These are phyloP conservation scores for Solioccasus polychromus DNA, from an alignment of 768 basidiomycete genomes.

Conservation along the genomic window DNA sequence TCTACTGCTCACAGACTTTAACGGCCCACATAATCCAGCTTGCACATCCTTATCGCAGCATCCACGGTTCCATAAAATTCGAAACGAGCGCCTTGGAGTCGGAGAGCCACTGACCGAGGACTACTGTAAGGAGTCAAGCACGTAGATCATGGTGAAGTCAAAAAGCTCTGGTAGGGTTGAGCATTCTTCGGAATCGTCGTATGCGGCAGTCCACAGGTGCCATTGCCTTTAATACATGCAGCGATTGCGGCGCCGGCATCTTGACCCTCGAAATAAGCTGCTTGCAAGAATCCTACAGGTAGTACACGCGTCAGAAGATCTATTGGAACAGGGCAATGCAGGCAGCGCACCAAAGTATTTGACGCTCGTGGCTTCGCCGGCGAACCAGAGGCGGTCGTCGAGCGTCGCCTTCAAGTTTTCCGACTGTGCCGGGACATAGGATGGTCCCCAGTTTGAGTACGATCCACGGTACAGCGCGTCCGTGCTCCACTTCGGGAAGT, in stretches of 20 bases:
- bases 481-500: conserved; percentile 51
- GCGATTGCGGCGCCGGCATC: conserved; percentile 39
- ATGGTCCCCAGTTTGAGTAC: conserved; percentile 70
- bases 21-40: too few species aligned
- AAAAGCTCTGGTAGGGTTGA: conserved; percentile 28
- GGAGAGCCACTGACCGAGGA: too few species aligned
- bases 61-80: too few species aligned
- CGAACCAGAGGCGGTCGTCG: conserved; percentile 51
- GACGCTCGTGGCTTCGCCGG: conserved; percentile 58
- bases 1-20: too few species aligned
- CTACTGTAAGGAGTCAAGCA: background rate
- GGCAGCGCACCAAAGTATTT: conserved; percentile 55
- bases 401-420: conserved; percentile 57
- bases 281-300: conserved; percentile 50
- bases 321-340: background rate
- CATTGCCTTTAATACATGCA: conserved; percentile 37
- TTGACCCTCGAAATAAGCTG: conserved; percentile 55
- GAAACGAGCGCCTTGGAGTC: too few species aligned
- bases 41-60: too few species aligned
- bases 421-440: conserved; percentile 52
- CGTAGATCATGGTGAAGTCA: conserved; percentile 6
- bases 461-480: conserved; percentile 46
- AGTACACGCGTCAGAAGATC: background rate
- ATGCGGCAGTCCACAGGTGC: conserved; percentile 26
- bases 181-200: conserved; percentile 30